Percentiles rank a stretch among this genome's conserved stretches.
These are phyloP conservation scores for Aspergillus latus DNA, from an alignment of 2,329 filamentous ascomycete genomes.

Conservation along the genomic window DNA sequence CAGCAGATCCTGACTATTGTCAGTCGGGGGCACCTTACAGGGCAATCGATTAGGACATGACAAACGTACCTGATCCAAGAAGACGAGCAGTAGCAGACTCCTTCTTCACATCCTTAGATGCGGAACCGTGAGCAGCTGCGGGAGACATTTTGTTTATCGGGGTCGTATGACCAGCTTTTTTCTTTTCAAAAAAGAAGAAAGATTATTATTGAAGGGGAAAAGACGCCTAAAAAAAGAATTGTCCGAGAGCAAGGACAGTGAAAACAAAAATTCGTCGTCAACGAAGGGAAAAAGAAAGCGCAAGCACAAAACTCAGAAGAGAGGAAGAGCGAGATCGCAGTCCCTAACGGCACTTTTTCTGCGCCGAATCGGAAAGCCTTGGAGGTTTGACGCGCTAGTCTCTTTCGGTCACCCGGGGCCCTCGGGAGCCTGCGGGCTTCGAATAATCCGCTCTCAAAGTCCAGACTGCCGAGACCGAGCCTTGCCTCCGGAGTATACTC, in stretches of 20 bases:
- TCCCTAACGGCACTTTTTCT: conserved; percentile 13
- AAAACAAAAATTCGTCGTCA: conserved; percentile 16
- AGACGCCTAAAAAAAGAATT: conserved; percentile 7
- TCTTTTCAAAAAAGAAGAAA: not conserved
- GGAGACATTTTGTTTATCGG: conserved; percentile 56
- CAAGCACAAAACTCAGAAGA: conserved; percentile 14
- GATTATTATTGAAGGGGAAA: not conserved
- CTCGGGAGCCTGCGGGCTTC: conserved; percentile 8
- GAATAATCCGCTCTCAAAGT: conserved; percentile 1
- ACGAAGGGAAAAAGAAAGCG: conserved; percentile 11
- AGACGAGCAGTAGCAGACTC: conserved; percentile 88
- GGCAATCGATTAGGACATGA: not conserved
- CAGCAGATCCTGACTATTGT: conserved; percentile 69
- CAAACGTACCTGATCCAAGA: conserved; percentile 76
- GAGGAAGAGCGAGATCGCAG: conserved; percentile 15
- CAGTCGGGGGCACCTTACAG: conserved; percentile 17
- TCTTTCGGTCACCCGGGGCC: conserved; percentile 6
- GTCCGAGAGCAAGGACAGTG: conserved; percentile 7
- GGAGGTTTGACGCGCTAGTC: conserved; percentile 9
- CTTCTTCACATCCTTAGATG: conserved; percentile 68
- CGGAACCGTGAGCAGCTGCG: conserved; percentile 39
- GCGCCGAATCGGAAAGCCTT: conserved; percentile 20
- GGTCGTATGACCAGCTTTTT: conserved; percentile 14
- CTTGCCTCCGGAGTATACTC: too few relatives aligned
- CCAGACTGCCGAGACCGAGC: too few relatives aligned